Percentiles rank a stretch among this genome's conserved stretches.
Conservation (phyloP, 2,329 filamentous ascomycete genomes). For the Verticillium nubilum region DNA sequence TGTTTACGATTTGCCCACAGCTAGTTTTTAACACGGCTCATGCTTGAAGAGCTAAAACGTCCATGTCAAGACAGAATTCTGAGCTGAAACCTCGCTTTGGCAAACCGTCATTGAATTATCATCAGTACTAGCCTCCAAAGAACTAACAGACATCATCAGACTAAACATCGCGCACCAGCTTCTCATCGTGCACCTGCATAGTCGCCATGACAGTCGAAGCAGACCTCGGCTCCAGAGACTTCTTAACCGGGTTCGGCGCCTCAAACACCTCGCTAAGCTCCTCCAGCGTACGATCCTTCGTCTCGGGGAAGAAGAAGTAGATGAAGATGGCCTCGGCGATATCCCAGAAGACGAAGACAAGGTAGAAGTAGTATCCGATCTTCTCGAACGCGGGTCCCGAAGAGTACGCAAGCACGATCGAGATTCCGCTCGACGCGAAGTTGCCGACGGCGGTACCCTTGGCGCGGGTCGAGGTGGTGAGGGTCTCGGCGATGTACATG, state of each 20-base stretch:
- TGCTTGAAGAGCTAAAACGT: no score
- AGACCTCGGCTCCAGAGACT: slow-evolving; percentile 32
- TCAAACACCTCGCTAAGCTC: slow-evolving; percentile 48
- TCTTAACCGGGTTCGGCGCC: slow-evolving; percentile 39
- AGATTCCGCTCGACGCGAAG: slow-evolving; percentile 30
- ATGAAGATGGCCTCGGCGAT: slow-evolving; percentile 34
- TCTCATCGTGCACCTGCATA: slow-evolving; percentile 9
- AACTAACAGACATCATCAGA: no score
- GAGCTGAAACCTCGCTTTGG: no score
- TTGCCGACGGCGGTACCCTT: slow-evolving; percentile 40
- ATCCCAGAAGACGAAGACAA: slow-evolving; percentile 41
- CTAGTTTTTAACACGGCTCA: no score
- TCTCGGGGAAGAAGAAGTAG: slow-evolving; percentile 46
- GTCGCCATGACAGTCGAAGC: slow-evolving; percentile 33
- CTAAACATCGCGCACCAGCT: not conserved
- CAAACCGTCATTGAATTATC: no score
- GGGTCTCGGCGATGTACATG: slow-evolving; percentile 43
- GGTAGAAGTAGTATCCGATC: slow-evolving; percentile 39
- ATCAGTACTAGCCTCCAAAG: no score
- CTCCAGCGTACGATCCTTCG: slow-evolving; percentile 45
- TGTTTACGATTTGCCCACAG: no score
- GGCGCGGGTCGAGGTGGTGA: slow-evolving; percentile 37
- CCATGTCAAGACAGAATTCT: no score
- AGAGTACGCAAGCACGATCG: slow-evolving; percentile 36
- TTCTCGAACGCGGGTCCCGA: slow-evolving; percentile 35